Conservation (phyloP, 805 yeast genomes). For the Kodamaea jinghongensis region DNA sequence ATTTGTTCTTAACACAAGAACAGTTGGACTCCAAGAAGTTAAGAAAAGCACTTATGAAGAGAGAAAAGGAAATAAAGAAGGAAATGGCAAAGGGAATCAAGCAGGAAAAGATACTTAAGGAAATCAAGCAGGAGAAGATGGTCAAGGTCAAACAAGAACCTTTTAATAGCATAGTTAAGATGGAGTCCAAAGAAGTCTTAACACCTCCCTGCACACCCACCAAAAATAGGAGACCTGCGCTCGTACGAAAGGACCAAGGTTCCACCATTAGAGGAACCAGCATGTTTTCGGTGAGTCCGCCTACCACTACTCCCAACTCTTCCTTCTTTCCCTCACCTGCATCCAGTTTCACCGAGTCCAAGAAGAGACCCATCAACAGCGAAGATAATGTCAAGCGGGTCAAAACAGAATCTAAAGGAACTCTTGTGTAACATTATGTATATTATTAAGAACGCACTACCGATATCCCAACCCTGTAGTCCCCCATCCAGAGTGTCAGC, state of each 20-base stretch:
- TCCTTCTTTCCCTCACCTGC: constrained; percentile 31
- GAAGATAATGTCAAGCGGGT: too few species aligned
- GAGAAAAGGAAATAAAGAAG: constrained; percentile 8
- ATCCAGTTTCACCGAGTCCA: constrained; percentile 28
- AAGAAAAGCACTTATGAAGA: constrained; percentile 11
- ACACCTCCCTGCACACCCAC: constrained; percentile 38
- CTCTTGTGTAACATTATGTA: too few species aligned
- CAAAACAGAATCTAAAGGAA: too few species aligned
- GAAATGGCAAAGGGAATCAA: constrained; percentile 6
- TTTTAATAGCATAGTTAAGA: neutral
- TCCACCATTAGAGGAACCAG: constrained; percentile 13
- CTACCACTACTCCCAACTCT: too few species aligned
- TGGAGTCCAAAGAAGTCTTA: constrained; percentile 13
- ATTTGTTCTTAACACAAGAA: constrained; percentile 58
- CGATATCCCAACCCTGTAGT: too few species aligned
- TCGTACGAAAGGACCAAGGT: constrained; percentile 10
- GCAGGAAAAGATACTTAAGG: neutral
- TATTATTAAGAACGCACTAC: too few species aligned
- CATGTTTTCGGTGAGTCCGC: neutral
- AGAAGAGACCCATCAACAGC: too few species aligned
- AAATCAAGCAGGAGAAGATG: constrained; percentile 2
- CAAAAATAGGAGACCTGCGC: constrained; percentile 22
- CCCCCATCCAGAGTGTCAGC: too few species aligned
- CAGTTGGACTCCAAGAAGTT: constrained; percentile 44
- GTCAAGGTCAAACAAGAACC: neutral